Evolutionary conservation across 495 filamentous ascomycete genomes (phyloP), one percentile per base, ranked within the genome.

Genomic region (Ramalina peruviana): DNA sequence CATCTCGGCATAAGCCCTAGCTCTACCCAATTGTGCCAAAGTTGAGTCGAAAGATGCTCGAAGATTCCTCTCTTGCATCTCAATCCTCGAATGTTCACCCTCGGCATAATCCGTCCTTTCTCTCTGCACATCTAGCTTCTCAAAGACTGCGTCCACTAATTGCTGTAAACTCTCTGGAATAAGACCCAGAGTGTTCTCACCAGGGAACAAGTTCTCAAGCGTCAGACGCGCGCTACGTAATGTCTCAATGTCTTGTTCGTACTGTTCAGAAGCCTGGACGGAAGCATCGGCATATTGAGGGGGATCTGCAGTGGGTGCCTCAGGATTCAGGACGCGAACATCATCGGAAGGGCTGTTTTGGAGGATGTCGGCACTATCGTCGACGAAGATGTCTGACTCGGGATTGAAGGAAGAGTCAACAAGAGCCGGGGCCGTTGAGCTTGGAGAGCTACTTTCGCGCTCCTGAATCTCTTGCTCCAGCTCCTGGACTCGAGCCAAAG

Each of bases 221-320:
- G 81, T 73, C 1, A 86, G 66, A 4, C 82, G 75, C 3, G 82
- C 81, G n/a, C 72, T 55, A n/a, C 81, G 76, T 61, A 86, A 79
- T 4, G 40, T 51, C 6, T 55, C 55, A 12, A 36, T 25, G 11
- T 54, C 20, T 9, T 40, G 15, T 3, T 46, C 33, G 27, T 47
- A 51, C 11, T 40, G 53, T 12, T 54, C 21, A 19, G 39, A 44
- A 36, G 49, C 48, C 46, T 60, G 58, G 16, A 53, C 55, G 1
- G 55, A 41, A 6, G 58, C 55, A 19, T 58, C 52, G 20, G 20
- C 21, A 27, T 33, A 47, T 26, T 45, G 33, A 11, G 48, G 20
- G n/a, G 46, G 12, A 36, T 15, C 27, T 23, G 36, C 10, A 33
- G 36, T 17, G 26, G 33, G n/a, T n/a, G 40, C 40, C 30, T 36